A percentile compares a stretch with the other conserved stretches of the same genome.
These are phyloP conservation scores for Arabidopsis arenosa DNA, from an alignment of 345 rosid species.

Conservation along the genomic window DNA sequence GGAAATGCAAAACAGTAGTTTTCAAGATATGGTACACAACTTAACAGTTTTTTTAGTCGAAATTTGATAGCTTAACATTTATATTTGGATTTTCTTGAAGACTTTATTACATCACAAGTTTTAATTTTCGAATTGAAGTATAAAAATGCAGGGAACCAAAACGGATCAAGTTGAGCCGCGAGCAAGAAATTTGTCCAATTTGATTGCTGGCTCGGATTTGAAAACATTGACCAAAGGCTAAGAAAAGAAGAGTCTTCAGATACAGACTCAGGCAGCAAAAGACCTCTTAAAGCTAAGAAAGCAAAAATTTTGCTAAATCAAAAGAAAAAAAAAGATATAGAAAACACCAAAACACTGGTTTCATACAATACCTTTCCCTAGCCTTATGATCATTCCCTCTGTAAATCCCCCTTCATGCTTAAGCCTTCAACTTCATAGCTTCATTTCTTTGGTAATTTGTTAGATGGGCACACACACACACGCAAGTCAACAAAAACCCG, in stretches of 20 bases:
- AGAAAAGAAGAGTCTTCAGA: constrained; percentile 38
- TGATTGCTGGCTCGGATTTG: constrained; percentile 27
- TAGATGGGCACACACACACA: constrained; percentile 34
- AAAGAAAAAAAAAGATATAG: constrained; percentile 21
- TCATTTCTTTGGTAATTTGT: constrained; percentile 26
- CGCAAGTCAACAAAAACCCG: constrained; percentile 23
- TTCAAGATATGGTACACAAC: no score
- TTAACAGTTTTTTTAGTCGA: no score
- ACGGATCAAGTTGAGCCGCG: constrained; percentile 3
- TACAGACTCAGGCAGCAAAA: constrained; percentile 45
- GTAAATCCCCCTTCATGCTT: constrained; percentile 30
- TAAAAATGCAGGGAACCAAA: not conserved
- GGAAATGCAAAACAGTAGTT: no score
- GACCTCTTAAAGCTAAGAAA: constrained; percentile 37
- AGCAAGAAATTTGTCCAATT: constrained; percentile 20
- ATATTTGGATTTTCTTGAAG: no score
- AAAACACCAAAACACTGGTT: constrained; percentile 42
- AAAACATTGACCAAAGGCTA: constrained; percentile 38
- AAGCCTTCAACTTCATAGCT: constrained; percentile 42
- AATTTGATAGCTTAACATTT: no score
- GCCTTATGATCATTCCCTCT: constrained; percentile 31
- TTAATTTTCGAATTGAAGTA: not conserved
- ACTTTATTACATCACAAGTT: no score
- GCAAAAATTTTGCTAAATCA: constrained; percentile 25
- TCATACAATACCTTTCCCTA: constrained; percentile 31